A percentile compares a stretch with the other conserved stretches of the same genome.
Evolutionary conservation across 75 land plant genomes (phyloP).

Genomic region (Cupressus sempervirens): DNA sequence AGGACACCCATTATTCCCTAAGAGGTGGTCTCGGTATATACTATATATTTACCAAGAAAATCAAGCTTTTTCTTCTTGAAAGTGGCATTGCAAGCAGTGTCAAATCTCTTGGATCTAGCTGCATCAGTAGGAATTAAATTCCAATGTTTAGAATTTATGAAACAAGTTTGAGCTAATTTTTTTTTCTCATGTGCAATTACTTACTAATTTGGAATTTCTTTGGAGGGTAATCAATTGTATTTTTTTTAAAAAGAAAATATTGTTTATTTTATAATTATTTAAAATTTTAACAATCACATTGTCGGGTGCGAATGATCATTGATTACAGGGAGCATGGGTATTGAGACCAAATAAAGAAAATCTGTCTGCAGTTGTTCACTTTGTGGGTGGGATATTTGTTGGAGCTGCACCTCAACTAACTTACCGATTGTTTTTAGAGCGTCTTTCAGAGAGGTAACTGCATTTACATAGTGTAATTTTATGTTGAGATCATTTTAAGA

Average conservation of each 20-base stretch:
- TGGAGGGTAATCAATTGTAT: not conserved
- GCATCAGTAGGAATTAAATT: too few species aligned
- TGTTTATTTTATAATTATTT: not conserved
- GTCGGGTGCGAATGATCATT: conserved; percentile 4
- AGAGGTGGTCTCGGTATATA: too few species aligned
- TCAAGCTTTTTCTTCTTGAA: too few species aligned
- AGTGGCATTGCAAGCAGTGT: too few species aligned
- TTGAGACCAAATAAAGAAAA: conserved; percentile 54
- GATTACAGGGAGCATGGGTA: conserved; percentile 86
- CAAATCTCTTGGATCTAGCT: too few species aligned
- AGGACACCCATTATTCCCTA: too few species aligned
- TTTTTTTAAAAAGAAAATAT: not conserved
- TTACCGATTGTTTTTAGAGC: conserved; percentile 84
- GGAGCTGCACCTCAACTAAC: conserved; percentile 99
- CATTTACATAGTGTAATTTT: not conserved
- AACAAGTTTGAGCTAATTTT: not conserved
- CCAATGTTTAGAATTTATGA: too few species aligned
- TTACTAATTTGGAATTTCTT: not conserved
- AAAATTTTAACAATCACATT: not conserved
- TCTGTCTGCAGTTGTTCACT: conserved; percentile 68
- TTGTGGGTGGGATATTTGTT: conserved; percentile 95
- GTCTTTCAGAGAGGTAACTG: conserved; percentile 73
- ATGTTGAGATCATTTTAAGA: not conserved
- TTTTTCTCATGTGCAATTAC: not conserved
- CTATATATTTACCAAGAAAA: too few species aligned